Evolutionary conservation across 257 asterid species (phyloP), one percentile per base, ranked within the genome.

Genomic region (Plantago major): DNA sequence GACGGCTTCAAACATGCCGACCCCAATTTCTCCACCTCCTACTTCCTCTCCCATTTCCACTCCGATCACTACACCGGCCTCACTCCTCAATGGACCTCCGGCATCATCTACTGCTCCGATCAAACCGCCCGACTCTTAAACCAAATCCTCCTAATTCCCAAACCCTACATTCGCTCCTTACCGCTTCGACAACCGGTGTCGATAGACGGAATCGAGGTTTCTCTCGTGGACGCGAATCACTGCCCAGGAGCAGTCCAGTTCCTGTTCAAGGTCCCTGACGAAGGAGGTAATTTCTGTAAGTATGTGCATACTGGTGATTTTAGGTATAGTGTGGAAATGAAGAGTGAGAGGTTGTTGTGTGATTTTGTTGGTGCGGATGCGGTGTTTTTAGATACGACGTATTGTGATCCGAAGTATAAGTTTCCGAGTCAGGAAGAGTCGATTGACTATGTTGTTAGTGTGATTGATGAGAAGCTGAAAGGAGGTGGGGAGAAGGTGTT

Each of bases 191-290:
- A 79, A 55, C 51, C 66, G 2, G 71, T 91, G 10, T 10, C 78
- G 3, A 78, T 91, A 0, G 98, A 91, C 59, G 95, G 92, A 40
- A 64, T 81, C 14, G 90, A 85, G 59, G 84, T 88, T 17, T 69
- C 42, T 38, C 77, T 86, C 3, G 60, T 86, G 9, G 95, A 91
- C 62, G 98, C 98, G 9, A 91, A 91, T 68, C 96, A 91, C 76
- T 91, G 96, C 74, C 98, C 98, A 0, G 98, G 98, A 16, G 98
- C 98, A 14, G 96, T 91, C 46, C 95, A 88, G 63, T 85, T 88
- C 58, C 56, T 91, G 71, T 88, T 91, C 71, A 88, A 80, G 76
- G 79, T 84, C 46, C 88, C 86, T 1, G 78, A 62, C 17, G 30
- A 37, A 30, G 15, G 16, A 50, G 66, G 65, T n/a, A 45, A 16